Evolutionary conservation across 306 rosid species (phyloP).

Genomic region (Datisca glomerata): DNA sequence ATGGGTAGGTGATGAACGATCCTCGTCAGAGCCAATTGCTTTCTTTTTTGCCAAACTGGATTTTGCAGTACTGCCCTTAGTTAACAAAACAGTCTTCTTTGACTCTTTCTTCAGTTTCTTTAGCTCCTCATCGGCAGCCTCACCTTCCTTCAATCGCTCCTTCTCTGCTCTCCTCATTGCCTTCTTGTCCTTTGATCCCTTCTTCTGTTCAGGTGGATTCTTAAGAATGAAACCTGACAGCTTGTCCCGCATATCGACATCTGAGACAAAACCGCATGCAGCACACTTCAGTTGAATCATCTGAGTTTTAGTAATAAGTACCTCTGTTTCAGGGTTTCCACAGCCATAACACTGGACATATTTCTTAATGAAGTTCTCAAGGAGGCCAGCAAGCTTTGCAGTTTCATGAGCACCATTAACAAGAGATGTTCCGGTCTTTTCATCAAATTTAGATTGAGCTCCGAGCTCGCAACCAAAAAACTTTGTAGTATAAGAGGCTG

Average conservation of each 20-base stretch:
- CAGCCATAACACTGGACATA: slow-evolving; percentile 62
- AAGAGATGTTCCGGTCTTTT: slow-evolving; percentile 51
- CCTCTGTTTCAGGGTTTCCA: slow-evolving; percentile 60
- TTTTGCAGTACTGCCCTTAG: slow-evolving; percentile 24
- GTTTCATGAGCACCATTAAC: slow-evolving; percentile 69
- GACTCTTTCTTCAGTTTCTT: slow-evolving; percentile 46
- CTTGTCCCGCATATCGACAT: slow-evolving; percentile 71
- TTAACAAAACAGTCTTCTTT: no score
- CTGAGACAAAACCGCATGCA: slow-evolving; percentile 57
- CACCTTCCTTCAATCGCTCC: slow-evolving; percentile 57
- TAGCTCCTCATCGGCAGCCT: slow-evolving; percentile 48
- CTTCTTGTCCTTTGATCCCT: slow-evolving; percentile 54
- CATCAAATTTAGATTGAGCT: slow-evolving; percentile 59
- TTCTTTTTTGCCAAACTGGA: slow-evolving; percentile 36
- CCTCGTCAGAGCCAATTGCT: slow-evolving; percentile 49
- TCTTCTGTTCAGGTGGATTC: slow-evolving; percentile 55
- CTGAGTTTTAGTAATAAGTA: slow-evolving; percentile 42
- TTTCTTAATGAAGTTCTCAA: slow-evolving; percentile 53
- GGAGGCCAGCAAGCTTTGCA: slow-evolving; percentile 60
- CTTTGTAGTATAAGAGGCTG: slow-evolving; percentile 52
- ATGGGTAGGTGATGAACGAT: slow-evolving; percentile 30
- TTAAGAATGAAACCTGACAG: slow-evolving; percentile 50
- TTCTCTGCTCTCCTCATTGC: slow-evolving; percentile 67
- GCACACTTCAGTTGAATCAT: slow-evolving; percentile 63
- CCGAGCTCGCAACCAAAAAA: slow-evolving; percentile 63